phyloP scores from a whole-genome alignment of 345 rosid species.

The Raphanus sativus region DNA sequence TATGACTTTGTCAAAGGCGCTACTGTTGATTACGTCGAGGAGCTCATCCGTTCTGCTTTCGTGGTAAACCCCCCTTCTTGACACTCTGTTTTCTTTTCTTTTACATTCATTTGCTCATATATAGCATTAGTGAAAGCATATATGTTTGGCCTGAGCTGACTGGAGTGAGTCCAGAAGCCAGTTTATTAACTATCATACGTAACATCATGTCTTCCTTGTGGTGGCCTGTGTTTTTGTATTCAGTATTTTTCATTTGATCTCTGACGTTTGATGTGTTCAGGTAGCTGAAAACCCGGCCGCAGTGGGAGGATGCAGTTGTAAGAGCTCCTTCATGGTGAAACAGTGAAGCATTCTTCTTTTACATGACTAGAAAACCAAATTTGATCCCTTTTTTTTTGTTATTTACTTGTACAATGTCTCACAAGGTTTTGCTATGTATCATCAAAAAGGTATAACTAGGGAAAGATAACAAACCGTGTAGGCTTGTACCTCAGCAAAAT shows the following conservation, averaged over 20 bases:
- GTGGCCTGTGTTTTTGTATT: not conserved
- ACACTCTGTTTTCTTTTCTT: not conserved
- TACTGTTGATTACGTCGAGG: slow-evolving; percentile 86
- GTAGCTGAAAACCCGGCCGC: slow-evolving; percentile 91
- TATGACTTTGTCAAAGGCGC: slow-evolving; percentile 97
- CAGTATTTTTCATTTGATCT: slow-evolving; percentile 1
- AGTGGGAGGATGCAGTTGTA: slow-evolving; percentile 97
- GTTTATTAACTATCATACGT: not conserved
- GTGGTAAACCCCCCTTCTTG: slow-evolving; percentile 44
- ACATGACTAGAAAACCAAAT: slow-evolving; percentile 21
- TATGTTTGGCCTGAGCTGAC: not conserved
- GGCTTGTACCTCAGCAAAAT: slow-evolving; percentile 27
- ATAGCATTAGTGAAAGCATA: not conserved
- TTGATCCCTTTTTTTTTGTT: slow-evolving; percentile 11
- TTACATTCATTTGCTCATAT: not conserved
- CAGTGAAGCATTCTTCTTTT: slow-evolving; percentile 39
- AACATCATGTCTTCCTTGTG: not conserved
- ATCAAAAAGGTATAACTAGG: slow-evolving; percentile 26
- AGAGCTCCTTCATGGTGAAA: slow-evolving; percentile 97
- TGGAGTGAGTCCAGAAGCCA: not conserved
- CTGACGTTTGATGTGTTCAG: slow-evolving; percentile 41
- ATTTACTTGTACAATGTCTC: slow-evolving; percentile 33
- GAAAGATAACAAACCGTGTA: slow-evolving; percentile 13
- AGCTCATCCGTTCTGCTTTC: slow-evolving; percentile 91
- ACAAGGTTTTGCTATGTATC: slow-evolving; percentile 23